These are phyloP conservation scores for Blechomonas ayalai DNA, from an alignment of 208 protist genomes.

Conservation along the genomic window DNA sequence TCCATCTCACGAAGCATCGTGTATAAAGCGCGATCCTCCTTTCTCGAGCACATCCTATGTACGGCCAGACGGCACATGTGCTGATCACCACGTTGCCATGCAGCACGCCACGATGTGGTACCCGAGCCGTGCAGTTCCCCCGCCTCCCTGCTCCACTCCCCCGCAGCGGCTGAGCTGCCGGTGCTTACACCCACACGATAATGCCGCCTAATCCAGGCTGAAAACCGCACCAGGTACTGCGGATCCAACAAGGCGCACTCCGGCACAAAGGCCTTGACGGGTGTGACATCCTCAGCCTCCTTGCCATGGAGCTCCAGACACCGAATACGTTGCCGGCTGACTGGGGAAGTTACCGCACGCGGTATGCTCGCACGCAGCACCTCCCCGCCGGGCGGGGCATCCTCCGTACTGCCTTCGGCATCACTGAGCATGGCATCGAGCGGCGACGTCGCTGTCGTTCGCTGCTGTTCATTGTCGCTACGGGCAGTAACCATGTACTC, in stretches of 20 bases:
- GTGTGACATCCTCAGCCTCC: no score
- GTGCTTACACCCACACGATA: conserved; percentile 7
- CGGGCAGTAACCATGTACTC: conserved; percentile 13
- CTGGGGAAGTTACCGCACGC: no score
- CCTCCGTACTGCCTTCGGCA: neutral
- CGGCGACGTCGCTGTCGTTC: neutral
- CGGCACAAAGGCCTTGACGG: conserved; percentile 26
- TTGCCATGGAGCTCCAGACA: no score
- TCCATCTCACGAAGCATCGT: conserved; percentile 15
- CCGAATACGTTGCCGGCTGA: no score
- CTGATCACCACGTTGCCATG: no score
- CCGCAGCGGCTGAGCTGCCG: neutral
- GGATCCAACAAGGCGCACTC: conserved; percentile 55
- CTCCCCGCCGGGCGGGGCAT: neutral
- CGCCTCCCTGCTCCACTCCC: neutral
- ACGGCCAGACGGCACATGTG: no score
- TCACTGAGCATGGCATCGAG: neutral
- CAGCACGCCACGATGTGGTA: no score
- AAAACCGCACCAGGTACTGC: conserved; percentile 43
- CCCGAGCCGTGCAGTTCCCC: neutral
- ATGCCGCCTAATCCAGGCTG: conserved; percentile 25
- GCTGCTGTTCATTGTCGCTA: neutral
- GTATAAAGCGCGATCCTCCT: conserved; percentile 16
- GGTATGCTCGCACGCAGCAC: no score
- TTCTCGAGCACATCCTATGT: no score